These are phyloP conservation scores for Phytopythium aichiense DNA, from an alignment of 352 stramenopile species.

Conservation along the genomic window DNA sequence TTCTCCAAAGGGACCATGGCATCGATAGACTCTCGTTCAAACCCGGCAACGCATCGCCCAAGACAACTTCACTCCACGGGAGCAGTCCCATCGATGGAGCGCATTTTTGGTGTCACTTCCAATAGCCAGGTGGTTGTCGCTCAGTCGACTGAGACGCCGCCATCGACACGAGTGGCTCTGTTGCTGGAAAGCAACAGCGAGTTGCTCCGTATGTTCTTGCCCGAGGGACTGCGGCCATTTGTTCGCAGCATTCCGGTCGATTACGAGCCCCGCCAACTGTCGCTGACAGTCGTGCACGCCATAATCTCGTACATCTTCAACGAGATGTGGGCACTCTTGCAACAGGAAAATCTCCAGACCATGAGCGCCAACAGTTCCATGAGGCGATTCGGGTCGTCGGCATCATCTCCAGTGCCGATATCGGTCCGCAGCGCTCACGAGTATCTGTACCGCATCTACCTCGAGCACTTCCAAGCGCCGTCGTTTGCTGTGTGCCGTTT, in stretches of 20 bases:
- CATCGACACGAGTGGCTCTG: slow-evolving; percentile 3
- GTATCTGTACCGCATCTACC: slow-evolving; percentile 47
- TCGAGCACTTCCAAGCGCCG: slow-evolving; percentile 39
- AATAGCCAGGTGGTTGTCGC: neutral
- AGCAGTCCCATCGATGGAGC: neutral
- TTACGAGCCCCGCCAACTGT: slow-evolving; percentile 37
- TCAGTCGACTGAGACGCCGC: neutral
- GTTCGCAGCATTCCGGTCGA: slow-evolving; percentile 24
- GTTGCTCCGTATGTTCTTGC: slow-evolving; percentile 30
- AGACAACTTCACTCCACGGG: neutral
- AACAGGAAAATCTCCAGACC: slow-evolving; percentile 8
- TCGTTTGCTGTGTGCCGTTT: slow-evolving; percentile 33
- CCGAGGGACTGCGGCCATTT: slow-evolving; percentile 22
- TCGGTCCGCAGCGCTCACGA: slow-evolving; percentile 27
- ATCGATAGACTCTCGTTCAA: neutral
- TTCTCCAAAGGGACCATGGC: neutral
- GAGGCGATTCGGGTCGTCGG: neutral
- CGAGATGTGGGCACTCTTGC: slow-evolving; percentile 35
- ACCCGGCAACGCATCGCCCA: neutral
- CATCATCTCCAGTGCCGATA: neutral
- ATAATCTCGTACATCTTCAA: slow-evolving; percentile 52
- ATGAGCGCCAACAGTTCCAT: neutral
- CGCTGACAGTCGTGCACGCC: slow-evolving; percentile 26
- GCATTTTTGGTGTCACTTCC: neutral
- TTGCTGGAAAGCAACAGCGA: slow-evolving; percentile 19